Conservation (phyloP, 2,329 filamentous ascomycete species). For the Zymoseptoria ardabiliae region DNA sequence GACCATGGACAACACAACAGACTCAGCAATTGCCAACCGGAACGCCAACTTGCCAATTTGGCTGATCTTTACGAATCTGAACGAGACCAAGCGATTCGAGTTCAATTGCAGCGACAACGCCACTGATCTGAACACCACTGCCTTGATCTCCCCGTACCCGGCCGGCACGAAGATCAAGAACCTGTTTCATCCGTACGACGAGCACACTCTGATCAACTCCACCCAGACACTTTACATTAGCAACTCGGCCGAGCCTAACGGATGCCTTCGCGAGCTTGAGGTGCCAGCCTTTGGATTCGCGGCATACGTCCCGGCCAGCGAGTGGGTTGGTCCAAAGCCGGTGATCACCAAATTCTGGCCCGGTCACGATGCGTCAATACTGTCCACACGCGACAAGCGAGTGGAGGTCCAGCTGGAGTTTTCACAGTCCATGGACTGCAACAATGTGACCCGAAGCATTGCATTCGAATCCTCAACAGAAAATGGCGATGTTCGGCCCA, state of each 20-base stretch:
- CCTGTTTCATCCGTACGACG: slow-evolving; percentile 52
- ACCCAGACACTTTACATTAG: slow-evolving; percentile 30
- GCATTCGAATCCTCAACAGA: slow-evolving; percentile 46
- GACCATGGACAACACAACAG: not conserved
- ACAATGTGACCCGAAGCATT: slow-evolving; percentile 43
- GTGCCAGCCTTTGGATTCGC: slow-evolving; percentile 50
- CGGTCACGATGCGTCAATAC: slow-evolving; percentile 50
- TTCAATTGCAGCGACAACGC: slow-evolving; percentile 47
- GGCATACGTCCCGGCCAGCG: slow-evolving; percentile 47
- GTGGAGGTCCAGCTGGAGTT: slow-evolving; percentile 49
- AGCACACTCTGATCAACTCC: slow-evolving; percentile 39
- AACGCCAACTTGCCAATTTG: slow-evolving; percentile 36
- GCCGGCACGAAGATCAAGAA: slow-evolving; percentile 50
- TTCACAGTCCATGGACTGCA: slow-evolving; percentile 53
- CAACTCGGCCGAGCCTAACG: slow-evolving; percentile 41
- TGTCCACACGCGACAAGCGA: slow-evolving; percentile 41
- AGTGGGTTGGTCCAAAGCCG: slow-evolving; percentile 44
- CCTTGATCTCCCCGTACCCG: slow-evolving; percentile 49
- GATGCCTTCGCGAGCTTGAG: slow-evolving; percentile 46
- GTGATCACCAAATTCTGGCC: slow-evolving; percentile 53
- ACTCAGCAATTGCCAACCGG: not conserved
- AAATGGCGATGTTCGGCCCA: slow-evolving; percentile 33
- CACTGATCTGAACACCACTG: slow-evolving; percentile 28
- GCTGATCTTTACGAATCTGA: slow-evolving; percentile 43
- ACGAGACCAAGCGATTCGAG: slow-evolving; percentile 42